Percentiles rank a stretch among this genome's conserved stretches.
These are phyloP conservation scores for Comarum palustre DNA, from an alignment of 306 rosid genomes.

Conservation along the genomic window DNA sequence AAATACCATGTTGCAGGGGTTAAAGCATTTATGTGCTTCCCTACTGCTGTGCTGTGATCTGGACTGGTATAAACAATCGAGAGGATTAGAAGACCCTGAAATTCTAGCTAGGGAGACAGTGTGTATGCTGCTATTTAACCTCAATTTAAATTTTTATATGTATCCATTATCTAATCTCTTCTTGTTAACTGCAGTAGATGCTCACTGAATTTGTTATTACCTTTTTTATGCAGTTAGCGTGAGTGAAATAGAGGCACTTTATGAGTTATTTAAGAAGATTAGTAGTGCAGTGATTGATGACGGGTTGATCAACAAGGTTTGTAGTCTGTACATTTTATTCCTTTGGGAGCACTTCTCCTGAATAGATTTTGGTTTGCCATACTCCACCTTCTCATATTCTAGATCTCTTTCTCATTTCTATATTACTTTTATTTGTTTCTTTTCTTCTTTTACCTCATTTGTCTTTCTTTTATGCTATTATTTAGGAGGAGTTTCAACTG, in stretches of 20 bases:
- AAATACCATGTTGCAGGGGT: conserved; percentile 78
- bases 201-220: conserved; percentile 5
- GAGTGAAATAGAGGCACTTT: conserved; percentile 96
- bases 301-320: conserved; percentile 92
- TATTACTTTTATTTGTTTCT: neutral
- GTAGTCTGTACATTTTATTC: conserved; percentile 14
- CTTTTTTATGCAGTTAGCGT: conserved; percentile 72
- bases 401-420: neutral
- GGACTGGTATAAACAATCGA: conserved; percentile 65
- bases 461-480: conserved; percentile 14
- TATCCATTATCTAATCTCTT: neutral
- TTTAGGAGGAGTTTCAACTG: conserved; percentile 95
- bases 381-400: neutral
- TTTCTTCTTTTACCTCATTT: neutral
- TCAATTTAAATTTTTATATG: neutral
- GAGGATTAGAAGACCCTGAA: conserved; percentile 89
- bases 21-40: conserved; percentile 58
- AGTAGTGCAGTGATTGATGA: conserved; percentile 96
- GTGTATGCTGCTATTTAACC: conserved; percentile 55
- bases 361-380: conserved; percentile 5
- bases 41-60: conserved; percentile 67
- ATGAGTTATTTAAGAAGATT: conserved; percentile 95
- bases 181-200: neutral
- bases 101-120: conserved; percentile 89
- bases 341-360: conserved; percentile 9